phyloP scores from a whole-genome alignment of 2,329 filamentous ascomycete genomes.

The Colletotrichum higginsianum region DNA sequence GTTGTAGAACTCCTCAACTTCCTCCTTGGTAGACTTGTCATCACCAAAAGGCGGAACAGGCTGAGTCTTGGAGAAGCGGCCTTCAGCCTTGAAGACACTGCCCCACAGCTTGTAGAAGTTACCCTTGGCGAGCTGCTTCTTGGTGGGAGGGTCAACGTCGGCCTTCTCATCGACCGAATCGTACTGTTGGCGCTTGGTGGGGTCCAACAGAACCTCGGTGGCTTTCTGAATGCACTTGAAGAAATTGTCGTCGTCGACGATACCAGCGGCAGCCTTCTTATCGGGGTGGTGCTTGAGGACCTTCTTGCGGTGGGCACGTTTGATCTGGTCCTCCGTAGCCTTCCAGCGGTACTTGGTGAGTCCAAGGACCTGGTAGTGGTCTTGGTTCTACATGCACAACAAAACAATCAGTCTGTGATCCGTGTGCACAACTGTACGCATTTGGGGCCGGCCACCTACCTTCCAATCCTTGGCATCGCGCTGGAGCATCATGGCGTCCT shows the following conservation, averaged over 20 bases:
- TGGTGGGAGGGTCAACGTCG: constrained; percentile 90
- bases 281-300: constrained; percentile 98
- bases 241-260: constrained; percentile 94
- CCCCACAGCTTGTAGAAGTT: constrained; percentile 98
- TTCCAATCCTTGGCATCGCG: constrained; percentile 99
- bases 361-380: constrained; percentile 97
- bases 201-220: constrained; percentile 92
- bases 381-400: constrained; percentile 78
- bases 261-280: constrained; percentile 94
- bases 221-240: constrained; percentile 99
- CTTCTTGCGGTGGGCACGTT: constrained; percentile 99
- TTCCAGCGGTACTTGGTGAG: constrained; percentile 92
- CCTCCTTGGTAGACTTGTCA: constrained; percentile 86
- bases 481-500: constrained; percentile 92
- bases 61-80: constrained; percentile 90
- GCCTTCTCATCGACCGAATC: constrained; percentile 97
- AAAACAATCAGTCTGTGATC: constrained; percentile 4
- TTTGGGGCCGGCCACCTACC: constrained; percentile 65
- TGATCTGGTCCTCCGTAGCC: constrained; percentile 98
- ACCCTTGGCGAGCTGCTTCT: constrained; percentile 88
- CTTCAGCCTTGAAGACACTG: constrained; percentile 91
- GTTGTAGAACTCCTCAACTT: constrained; percentile 98
- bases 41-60: constrained; percentile 90
- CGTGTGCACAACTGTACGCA: not conserved
- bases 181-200: constrained; percentile 92